Evolutionary conservation across 225 moss, liverwort and hornwort genomes (phyloP).

Genomic region (Lunularia cruciata): DNA sequence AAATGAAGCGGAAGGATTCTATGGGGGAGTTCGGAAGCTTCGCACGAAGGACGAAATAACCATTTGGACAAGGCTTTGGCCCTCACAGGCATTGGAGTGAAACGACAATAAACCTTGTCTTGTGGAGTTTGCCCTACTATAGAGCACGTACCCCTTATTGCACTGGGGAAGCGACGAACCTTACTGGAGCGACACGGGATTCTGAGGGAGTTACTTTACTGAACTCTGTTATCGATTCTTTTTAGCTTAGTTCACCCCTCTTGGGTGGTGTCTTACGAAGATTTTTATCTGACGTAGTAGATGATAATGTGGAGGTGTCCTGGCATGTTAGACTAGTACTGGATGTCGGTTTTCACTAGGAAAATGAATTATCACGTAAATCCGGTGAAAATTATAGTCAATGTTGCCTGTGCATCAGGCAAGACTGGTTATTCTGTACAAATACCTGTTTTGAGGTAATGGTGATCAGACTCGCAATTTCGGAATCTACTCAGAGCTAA

Average conservation of each 20-base stretch:
- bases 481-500: background rate
- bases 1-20: slow-evolving; percentile 85
- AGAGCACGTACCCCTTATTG: slow-evolving; percentile 30
- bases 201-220: slow-evolving; percentile 22
- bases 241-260: slow-evolving; percentile 29
- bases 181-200: slow-evolving; percentile 21
- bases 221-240: slow-evolving; percentile 34
- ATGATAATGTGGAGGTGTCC: slow-evolving; percentile 12
- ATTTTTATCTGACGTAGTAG: slow-evolving; percentile 28
- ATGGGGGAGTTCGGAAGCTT: slow-evolving; percentile 86
- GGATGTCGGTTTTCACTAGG: background rate
- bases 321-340: background rate
- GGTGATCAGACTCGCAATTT: background rate
- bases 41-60: slow-evolving; percentile 75
- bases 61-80: slow-evolving; percentile 87
- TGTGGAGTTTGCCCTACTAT: slow-evolving; percentile 11
- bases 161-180: slow-evolving; percentile 27
- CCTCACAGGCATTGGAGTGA: slow-evolving; percentile 50
- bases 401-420: slow-evolving; percentile 20
- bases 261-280: slow-evolving; percentile 15
- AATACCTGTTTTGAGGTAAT: slow-evolving; percentile 11
- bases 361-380: slow-evolving; percentile 10
- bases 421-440: slow-evolving; percentile 31
- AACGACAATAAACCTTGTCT: background rate
- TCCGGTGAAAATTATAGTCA: slow-evolving; percentile 5